Evolutionary conservation across 2,329 filamentous ascomycete genomes (phyloP).

Genomic region (Fusarium gaditjirri): DNA sequence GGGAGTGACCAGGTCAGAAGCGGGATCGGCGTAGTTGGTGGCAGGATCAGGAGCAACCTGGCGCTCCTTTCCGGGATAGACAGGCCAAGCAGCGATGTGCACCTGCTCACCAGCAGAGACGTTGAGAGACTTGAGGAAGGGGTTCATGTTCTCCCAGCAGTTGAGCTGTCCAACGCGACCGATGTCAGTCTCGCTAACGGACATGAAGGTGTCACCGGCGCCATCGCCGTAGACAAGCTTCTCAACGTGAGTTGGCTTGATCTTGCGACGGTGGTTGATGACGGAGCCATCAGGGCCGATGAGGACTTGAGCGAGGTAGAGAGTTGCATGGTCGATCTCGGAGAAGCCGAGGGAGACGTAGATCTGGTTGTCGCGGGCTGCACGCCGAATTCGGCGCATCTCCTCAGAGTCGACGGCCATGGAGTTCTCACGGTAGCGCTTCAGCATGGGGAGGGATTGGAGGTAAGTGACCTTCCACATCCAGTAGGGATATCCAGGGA

Average conservation of each 20-base stretch:
- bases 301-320: slow-evolving; percentile 62
- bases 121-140: slow-evolving; percentile 44
- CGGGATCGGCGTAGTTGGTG: slow-evolving; percentile 42
- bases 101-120: slow-evolving; percentile 45
- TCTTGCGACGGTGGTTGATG: slow-evolving; percentile 60
- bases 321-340: slow-evolving; percentile 56
- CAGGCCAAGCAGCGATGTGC: slow-evolving; percentile 46
- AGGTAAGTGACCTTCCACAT: slow-evolving; percentile 50
- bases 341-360: slow-evolving; percentile 62
- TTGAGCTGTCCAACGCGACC: slow-evolving; percentile 65
- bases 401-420: slow-evolving; percentile 52
- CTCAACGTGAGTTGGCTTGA: slow-evolving; percentile 62
- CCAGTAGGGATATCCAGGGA: slow-evolving; percentile 64
- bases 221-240: slow-evolving; percentile 65
- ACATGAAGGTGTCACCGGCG: slow-evolving; percentile 62
- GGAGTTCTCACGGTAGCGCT: slow-evolving; percentile 54
- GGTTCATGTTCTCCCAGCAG: slow-evolving; percentile 64
- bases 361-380: slow-evolving; percentile 55
- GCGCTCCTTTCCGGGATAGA: slow-evolving; percentile 38
- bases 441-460: slow-evolving; percentile 48
- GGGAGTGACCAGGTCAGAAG: slow-evolving; percentile 42
- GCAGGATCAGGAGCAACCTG: slow-evolving; percentile 41
- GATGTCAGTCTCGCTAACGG: slow-evolving; percentile 60
- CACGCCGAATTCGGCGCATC: slow-evolving; percentile 55
- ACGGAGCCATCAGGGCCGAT: slow-evolving; percentile 60